These are phyloP conservation scores for Aspergillus caelatus DNA, from an alignment of 2,329 filamentous ascomycete species.

Conservation along the genomic window DNA sequence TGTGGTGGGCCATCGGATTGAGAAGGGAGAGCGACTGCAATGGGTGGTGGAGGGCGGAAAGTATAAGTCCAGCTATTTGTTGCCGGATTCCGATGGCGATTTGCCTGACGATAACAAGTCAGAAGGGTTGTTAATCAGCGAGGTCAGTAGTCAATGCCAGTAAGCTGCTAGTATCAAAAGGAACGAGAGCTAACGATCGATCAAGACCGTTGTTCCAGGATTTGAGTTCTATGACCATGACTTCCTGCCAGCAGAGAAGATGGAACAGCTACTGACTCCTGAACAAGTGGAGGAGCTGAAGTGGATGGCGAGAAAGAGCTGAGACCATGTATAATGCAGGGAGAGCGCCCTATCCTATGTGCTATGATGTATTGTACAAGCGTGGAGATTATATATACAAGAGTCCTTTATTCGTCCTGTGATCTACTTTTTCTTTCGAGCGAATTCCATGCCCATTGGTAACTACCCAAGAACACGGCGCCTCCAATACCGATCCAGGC, in stretches of 20 bases:
- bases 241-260: constrained; percentile 58
- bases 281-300: constrained; percentile 54
- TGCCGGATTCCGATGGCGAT: constrained; percentile 47
- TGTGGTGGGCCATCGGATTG: constrained; percentile 62
- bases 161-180: constrained; percentile 12
- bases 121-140: constrained; percentile 64
- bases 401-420: constrained; percentile 16
- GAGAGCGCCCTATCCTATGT: too few species aligned
- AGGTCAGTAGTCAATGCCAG: constrained; percentile 40
- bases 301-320: constrained; percentile 29
- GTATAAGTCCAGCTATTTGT: constrained; percentile 66
- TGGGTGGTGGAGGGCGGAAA: constrained; percentile 71
- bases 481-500: constrained; percentile 96
- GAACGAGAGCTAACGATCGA: background rate
- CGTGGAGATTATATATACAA: constrained; percentile 15
- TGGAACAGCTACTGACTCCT: constrained; percentile 56
- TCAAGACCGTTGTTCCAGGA: constrained; percentile 64
- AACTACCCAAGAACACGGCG: constrained; percentile 90
- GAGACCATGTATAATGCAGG: background rate
- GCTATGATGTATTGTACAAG: background rate
- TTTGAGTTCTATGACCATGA: constrained; percentile 71
- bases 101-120: constrained; percentile 35
- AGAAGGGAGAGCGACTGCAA: constrained; percentile 62
- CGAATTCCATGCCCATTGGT: constrained; percentile 83
- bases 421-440: constrained; percentile 52